Percentiles rank a stretch among this genome's conserved stretches.
Conservation (phyloP, 768 basidiomycete species). For the Macrolepiota fuliginosa region DNA sequence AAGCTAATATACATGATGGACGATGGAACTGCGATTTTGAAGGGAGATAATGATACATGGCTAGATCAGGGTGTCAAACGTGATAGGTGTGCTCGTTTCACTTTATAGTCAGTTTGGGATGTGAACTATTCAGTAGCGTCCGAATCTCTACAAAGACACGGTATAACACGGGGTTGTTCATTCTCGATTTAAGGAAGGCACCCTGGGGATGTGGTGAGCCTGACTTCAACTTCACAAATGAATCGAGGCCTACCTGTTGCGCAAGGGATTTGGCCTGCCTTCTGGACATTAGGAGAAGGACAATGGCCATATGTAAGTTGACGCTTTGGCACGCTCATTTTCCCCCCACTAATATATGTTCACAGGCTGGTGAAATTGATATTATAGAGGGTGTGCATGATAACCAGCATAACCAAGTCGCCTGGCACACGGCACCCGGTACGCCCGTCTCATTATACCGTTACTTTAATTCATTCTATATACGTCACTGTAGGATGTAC, state of each 20-base stretch:
- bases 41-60: constrained; percentile 68
- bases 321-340: not conserved
- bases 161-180: constrained; percentile 82
- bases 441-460: not conserved
- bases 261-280: constrained; percentile 80
- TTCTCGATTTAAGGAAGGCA: constrained; percentile 81
- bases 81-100: constrained; percentile 47
- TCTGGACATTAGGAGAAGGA: constrained; percentile 63
- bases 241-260: not conserved
- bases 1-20: constrained; percentile 56
- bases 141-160: constrained; percentile 65
- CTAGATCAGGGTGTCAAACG: constrained; percentile 55
- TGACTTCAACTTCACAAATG: not conserved
- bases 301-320: constrained; percentile 62
- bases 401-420: constrained; percentile 80
- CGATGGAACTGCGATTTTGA: constrained; percentile 70
- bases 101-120: not conserved
- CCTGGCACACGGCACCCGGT: constrained; percentile 61
- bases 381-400: constrained; percentile 85
- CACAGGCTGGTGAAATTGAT: constrained; percentile 77
- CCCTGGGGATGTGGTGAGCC: constrained; percentile 87
- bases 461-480: constrained; percentile 7
- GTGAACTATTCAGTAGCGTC: constrained; percentile 44
- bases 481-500: constrained; percentile 47
- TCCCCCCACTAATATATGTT: constrained; percentile 13